Evolutionary conservation across 805 yeast genomes (phyloP), one percentile per base, ranked within the genome.

Genomic region (Yarrowia deformans): DNA sequence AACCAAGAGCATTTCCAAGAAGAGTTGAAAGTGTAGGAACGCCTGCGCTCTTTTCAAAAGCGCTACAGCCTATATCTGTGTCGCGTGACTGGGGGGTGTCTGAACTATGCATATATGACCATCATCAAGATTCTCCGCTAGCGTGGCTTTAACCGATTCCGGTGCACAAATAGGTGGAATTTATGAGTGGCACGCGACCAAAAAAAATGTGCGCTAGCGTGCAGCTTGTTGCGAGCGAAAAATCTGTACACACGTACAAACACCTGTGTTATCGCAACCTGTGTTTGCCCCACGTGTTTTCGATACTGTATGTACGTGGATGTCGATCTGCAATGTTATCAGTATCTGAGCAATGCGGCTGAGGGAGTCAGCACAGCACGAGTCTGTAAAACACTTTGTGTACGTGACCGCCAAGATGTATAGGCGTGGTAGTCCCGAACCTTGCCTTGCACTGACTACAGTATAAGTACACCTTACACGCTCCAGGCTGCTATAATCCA

Each of bases 341-440:
- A 34, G 56, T 50, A 50, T 50, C 56, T n/a, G 56, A 50, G 56
- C 56, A 50, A 50, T 50, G 56, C 56, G 56, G 56, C 40, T 50
- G 56, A 50, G 9, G 9, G 8, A 6, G n/a, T 4, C 34, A 29
- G 35, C 13, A 2, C 35, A 29, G 52, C 16, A 48, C 23, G 52
- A 29, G 35, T 8, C 14, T 48, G 35, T 29, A 14, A 12, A 48
- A 29, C 50, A 46, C 34, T 13, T 6, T 23, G 29, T 23, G 29
- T 23, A 23, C 14, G 14, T 23, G n/a, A 8, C 12, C n/a, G 52
- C 34, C 35, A 48, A 29, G 52, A 48, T 49, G 16, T 49, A 49
- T 32, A 49, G 37, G 9, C 23, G 34, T 4, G 19, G 14, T 32
- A 32, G 14, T 35, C 18, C 8, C 23, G 19, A 49, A 49, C 54